These are phyloP conservation scores for Fusarium sp. DNA, from an alignment of 2,329 filamentous ascomycete species.

Conservation along the genomic window DNA sequence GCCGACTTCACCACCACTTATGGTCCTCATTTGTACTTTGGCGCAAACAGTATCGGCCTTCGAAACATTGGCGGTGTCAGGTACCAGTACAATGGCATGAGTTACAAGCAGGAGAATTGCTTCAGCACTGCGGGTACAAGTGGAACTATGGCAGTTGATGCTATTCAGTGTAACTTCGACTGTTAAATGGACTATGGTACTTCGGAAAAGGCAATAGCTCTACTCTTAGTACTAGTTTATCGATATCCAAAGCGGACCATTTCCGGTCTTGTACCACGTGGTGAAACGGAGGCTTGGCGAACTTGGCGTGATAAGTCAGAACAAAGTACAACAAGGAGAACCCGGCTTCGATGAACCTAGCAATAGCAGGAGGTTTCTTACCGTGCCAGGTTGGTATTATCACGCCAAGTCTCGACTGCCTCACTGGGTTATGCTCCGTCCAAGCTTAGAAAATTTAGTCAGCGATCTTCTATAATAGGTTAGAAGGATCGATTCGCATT, in stretches of 20 bases:
- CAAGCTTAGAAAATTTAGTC: too few species aligned
- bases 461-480: too few species aligned
- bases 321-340: too few species aligned
- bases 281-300: not conserved
- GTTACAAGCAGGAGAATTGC: not conserved
- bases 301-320: not conserved
- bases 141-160: not conserved
- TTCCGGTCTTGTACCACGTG: not conserved
- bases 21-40: not conserved
- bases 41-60: not conserved
- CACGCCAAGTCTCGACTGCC: not conserved
- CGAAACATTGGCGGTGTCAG: not conserved
- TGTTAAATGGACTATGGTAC: not conserved
- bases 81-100: not conserved
- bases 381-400: not conserved
- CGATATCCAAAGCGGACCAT: too few species aligned
- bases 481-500: too few species aligned
- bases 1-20: not conserved
- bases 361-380: not conserved
- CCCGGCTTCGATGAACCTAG: too few species aligned
- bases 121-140: not conserved
- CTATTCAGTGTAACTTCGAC: not conserved
- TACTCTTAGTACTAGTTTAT: not conserved
- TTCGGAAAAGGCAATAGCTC: not conserved
- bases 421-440: not conserved